phyloP scores from a whole-genome alignment of 2,329 filamentous ascomycete genomes.

The Gaeumannomyces sp. region DNA sequence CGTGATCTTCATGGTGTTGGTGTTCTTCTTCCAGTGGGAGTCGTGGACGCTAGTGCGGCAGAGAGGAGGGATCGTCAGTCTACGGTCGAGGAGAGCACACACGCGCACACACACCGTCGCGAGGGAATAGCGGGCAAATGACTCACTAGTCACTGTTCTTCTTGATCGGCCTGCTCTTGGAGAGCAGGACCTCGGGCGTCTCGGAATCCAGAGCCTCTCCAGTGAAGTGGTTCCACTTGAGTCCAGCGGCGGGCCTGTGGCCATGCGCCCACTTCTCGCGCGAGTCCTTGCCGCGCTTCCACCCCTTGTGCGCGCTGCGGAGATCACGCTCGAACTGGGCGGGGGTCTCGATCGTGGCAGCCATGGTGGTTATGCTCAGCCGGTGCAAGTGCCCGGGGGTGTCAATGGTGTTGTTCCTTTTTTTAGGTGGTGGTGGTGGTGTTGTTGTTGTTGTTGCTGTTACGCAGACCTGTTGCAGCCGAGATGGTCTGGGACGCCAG shows the following conservation, averaged over 20 bases:
- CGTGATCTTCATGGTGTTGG: background rate
- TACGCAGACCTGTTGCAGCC: background rate
- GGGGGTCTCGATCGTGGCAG: conserved; percentile 18
- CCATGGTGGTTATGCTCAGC: conserved; percentile 18
- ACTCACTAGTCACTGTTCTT: conserved; percentile 29
- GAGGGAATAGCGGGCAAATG: conserved; percentile 15
- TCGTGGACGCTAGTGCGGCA: background rate
- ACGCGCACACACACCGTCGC: background rate
- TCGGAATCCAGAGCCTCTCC: conserved; percentile 8
- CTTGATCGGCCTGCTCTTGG: conserved; percentile 29
- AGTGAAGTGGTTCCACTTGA: conserved; percentile 15
- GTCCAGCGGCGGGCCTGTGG: conserved; percentile 24
- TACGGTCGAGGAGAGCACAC: background rate
- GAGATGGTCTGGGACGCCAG: background rate
- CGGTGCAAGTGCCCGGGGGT: background rate
- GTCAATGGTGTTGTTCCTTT: background rate
- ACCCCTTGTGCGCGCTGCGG: conserved; percentile 35
- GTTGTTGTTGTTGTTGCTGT: background rate
- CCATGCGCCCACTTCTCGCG: conserved; percentile 36
- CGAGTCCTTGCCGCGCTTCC: conserved; percentile 38
- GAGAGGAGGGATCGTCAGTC: background rate
- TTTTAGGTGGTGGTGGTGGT: background rate
- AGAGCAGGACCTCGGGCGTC: conserved; percentile 21
- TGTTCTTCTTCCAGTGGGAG: background rate
- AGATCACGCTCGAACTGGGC: conserved; percentile 34